Percentiles rank a stretch among this genome's conserved stretches.
phyloP scores from a whole-genome alignment of 176 grass and related monocot genomes.

The Panicum miliaceum region DNA sequence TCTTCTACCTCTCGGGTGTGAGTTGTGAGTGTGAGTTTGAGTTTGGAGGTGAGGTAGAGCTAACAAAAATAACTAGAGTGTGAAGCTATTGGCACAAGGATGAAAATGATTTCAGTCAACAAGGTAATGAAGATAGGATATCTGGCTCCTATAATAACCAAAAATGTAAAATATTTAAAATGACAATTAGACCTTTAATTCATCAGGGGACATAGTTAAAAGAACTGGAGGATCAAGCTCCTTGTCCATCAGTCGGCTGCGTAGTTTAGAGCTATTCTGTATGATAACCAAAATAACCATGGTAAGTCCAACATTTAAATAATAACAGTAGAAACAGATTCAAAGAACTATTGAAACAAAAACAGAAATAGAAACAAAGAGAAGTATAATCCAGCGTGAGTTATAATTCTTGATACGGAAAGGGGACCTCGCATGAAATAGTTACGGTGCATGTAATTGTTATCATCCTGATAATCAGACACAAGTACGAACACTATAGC shows the following conservation, averaged over 20 bases:
- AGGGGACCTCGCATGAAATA: not conserved
- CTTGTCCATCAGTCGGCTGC: constrained; percentile 75
- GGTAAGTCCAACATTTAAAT: constrained; percentile 15
- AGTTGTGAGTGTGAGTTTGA: too few species aligned
- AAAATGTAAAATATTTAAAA: constrained; percentile 41
- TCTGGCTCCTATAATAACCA: not conserved
- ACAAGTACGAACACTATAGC: not conserved
- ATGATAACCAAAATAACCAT: constrained; percentile 42
- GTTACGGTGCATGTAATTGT: not conserved
- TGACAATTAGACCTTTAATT: constrained; percentile 74
- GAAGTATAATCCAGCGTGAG: not conserved
- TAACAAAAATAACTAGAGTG: constrained; percentile 20
- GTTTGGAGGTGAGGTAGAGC: too few species aligned
- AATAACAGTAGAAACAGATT: not conserved
- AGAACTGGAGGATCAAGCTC: constrained; percentile 82
- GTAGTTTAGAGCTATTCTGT: constrained; percentile 72
- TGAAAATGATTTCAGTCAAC: constrained; percentile 20
- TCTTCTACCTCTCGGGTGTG: too few species aligned
- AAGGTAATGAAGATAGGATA: not conserved
- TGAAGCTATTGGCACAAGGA: not conserved
- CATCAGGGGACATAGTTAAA: constrained; percentile 87
- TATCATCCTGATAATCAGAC: not conserved
- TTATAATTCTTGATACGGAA: not conserved
- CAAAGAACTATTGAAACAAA: not conserved
- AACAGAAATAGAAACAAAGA: not conserved